phyloP scores from a whole-genome alignment of 2,329 filamentous ascomycete species.

The Graphilbum fragrans region DNA sequence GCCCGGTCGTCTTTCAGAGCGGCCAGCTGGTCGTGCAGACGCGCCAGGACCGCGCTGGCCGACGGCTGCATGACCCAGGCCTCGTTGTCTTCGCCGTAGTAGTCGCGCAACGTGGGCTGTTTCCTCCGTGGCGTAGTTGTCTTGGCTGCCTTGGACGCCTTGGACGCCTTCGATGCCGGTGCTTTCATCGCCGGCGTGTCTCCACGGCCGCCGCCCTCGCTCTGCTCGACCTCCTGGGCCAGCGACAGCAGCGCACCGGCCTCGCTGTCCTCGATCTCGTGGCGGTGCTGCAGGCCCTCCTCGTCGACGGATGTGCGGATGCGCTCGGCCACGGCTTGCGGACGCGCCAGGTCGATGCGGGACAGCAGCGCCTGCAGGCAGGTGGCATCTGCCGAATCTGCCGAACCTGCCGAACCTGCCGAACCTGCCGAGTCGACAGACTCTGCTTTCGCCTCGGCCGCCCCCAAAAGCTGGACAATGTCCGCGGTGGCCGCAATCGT shows the following conservation, averaged over 20 bases:
- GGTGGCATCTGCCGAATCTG: background rate
- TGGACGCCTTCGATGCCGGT: background rate
- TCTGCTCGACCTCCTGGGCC: slow-evolving; percentile 57
- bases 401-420: slow-evolving; percentile 5
- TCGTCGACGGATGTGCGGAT: slow-evolving; percentile 82
- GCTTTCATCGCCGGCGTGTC: slow-evolving; percentile 26
- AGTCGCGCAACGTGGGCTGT: slow-evolving; percentile 33
- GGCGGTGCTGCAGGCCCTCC: slow-evolving; percentile 72
- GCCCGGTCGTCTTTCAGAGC: slow-evolving; percentile 47
- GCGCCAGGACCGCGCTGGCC: slow-evolving; percentile 54
- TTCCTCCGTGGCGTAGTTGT: background rate
- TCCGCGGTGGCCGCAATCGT: slow-evolving; percentile 66
- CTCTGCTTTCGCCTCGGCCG: background rate
- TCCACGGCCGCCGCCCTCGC: slow-evolving; percentile 50
- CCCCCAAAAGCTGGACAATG: slow-evolving; percentile 39
- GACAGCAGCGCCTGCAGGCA: slow-evolving; percentile 34
- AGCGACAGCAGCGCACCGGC: slow-evolving; percentile 59
- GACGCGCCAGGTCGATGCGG: slow-evolving; percentile 55
- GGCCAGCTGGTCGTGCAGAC: slow-evolving; percentile 57
- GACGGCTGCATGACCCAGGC: slow-evolving; percentile 53
- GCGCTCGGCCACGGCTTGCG: slow-evolving; percentile 53
- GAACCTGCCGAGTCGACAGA: slow-evolving; percentile 7
- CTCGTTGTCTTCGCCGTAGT: slow-evolving; percentile 48
- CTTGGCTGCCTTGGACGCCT: background rate
- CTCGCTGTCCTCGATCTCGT: slow-evolving; percentile 63